Conservation (phyloP, 768 basidiomycete genomes). For the Tulasnella sp. region DNA sequence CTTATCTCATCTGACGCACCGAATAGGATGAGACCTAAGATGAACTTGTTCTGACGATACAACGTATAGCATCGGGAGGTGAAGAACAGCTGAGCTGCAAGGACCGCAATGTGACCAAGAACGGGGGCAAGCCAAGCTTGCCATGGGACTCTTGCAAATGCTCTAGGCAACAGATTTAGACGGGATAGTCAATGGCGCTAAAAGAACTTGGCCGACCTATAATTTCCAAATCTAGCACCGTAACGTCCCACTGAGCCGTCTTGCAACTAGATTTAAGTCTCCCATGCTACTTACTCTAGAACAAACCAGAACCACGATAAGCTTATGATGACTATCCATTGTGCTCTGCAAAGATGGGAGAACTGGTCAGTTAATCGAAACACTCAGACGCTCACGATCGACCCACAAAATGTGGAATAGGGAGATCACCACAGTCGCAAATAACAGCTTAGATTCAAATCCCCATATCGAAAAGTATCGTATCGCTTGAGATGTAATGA, state of each 20-base stretch:
- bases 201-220: not conserved
- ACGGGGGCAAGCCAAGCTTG: not conserved
- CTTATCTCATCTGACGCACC: not conserved
- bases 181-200: not conserved
- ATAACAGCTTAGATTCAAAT: not conserved
- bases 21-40: not conserved
- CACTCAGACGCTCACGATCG: not conserved
- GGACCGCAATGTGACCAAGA: not conserved
- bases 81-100: not conserved
- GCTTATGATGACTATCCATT: not conserved
- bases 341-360: not conserved
- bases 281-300: not conserved
- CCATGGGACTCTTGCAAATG: not conserved
- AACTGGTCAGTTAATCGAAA: not conserved
- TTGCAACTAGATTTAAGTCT: too few species aligned
- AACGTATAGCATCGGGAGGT: not conserved
- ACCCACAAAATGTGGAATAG: not conserved
- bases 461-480: not conserved
- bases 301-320: not conserved
- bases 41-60: not conserved
- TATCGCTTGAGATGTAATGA: not conserved
- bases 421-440: not conserved
- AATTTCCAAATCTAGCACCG: not conserved
- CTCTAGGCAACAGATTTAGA: not conserved
- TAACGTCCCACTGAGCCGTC: too few species aligned